These are phyloP conservation scores for Saccharomycopsis fermentans DNA, from an alignment of 805 yeast species.

Conservation along the genomic window DNA sequence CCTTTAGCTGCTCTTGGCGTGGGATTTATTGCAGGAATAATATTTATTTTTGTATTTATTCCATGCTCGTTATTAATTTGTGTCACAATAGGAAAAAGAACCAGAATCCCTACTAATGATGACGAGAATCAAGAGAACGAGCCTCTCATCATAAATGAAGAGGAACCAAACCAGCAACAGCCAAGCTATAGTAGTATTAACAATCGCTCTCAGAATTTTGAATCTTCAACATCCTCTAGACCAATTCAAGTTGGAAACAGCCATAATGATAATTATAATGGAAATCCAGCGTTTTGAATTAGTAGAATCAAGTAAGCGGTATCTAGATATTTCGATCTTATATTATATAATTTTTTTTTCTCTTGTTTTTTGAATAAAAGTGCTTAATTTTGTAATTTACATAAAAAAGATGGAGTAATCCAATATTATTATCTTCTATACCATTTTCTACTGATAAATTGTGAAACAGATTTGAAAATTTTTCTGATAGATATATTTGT, in stretches of 20 bases:
- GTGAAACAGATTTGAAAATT: too few species aligned
- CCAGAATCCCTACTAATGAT: not conserved
- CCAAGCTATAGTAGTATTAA: not conserved
- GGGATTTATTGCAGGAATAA: slow-evolving; percentile 55
- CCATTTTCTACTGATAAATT: too few species aligned
- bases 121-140: slow-evolving; percentile 2
- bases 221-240: not conserved
- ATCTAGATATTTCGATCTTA: not conserved
- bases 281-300: not conserved
- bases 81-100: slow-evolving; percentile 22
- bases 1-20: slow-evolving; percentile 60
- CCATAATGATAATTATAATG: not conserved
- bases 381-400: not conserved
- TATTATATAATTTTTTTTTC: not conserved
- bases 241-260: not conserved
- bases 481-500: not conserved
- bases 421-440: not conserved
- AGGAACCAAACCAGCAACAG: not conserved
- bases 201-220: not conserved
- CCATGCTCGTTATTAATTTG: slow-evolving; percentile 30
- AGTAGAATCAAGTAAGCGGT: not conserved
- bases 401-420: not conserved
- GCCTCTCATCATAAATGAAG: not conserved
- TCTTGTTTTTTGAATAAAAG: not conserved
- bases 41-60: slow-evolving; percentile 28